These are phyloP conservation scores for Cryphonectria naterciae DNA, from an alignment of 2,329 filamentous ascomycete species.

Conservation along the genomic window DNA sequence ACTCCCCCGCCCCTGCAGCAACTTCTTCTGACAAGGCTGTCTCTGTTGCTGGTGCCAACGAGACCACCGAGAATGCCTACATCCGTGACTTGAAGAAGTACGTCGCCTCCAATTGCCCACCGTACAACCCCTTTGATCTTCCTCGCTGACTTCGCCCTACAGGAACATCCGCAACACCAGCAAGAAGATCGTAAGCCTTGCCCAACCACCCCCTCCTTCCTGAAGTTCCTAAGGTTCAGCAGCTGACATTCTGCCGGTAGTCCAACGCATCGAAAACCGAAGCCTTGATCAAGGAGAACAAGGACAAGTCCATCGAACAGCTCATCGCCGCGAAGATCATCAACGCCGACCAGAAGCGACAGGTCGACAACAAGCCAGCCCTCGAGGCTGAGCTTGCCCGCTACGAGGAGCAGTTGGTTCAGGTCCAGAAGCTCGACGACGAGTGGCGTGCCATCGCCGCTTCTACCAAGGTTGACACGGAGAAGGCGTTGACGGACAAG, in stretches of 20 bases:
- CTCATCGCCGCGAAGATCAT: conserved; percentile 73
- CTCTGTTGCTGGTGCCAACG: conserved; percentile 58
- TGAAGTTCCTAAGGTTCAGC: not conserved
- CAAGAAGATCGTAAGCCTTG: conserved; percentile 83
- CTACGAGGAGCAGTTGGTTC: conserved; percentile 72
- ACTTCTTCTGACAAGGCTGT: conserved; percentile 54
- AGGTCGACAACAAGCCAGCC: conserved; percentile 75
- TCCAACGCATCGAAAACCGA: conserved; percentile 75
- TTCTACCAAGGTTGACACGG: conserved; percentile 62
- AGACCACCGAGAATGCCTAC: conserved; percentile 72
- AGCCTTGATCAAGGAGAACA: conserved; percentile 68
- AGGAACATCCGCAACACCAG: conserved; percentile 89
- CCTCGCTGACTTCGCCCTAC: conserved; percentile 8
- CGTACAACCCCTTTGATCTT: not conserved
- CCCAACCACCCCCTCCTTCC: conserved; percentile 20
- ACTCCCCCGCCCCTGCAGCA: conserved; percentile 58
- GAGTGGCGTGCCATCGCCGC: conserved; percentile 68
- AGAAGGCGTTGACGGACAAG: conserved; percentile 59
- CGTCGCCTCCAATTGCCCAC: conserved; percentile 38
- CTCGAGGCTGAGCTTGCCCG: conserved; percentile 71
- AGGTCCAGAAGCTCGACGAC: conserved; percentile 75
- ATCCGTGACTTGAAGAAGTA: conserved; percentile 92
- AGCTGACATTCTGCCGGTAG: conserved; percentile 44
- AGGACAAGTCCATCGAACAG: conserved; percentile 72
- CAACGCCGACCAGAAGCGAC: conserved; percentile 79